A percentile compares a stretch with the other conserved stretches of the same genome.
phyloP scores from a whole-genome alignment of 2,329 filamentous ascomycete species.

The Trichoderma koningii region DNA sequence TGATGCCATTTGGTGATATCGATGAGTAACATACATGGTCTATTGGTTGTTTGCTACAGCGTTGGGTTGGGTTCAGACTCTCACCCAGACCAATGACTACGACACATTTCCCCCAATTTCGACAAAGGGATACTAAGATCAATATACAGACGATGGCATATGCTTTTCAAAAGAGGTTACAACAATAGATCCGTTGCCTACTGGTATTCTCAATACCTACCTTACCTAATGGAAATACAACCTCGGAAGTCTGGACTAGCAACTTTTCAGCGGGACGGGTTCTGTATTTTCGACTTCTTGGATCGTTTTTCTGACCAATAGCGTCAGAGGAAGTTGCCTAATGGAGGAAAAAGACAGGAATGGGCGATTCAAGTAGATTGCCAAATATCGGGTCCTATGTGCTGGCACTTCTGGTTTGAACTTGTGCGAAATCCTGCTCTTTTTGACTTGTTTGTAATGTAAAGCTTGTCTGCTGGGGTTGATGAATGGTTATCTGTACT shows the following conservation, averaged over 20 bases:
- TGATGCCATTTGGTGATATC: no score
- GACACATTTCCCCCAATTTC: background rate
- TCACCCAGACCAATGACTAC: no score
- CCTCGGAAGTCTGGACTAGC: background rate
- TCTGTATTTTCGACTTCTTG: background rate
- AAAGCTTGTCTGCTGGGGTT: no score
- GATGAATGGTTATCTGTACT: no score
- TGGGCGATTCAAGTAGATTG: background rate
- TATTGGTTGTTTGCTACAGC: background rate
- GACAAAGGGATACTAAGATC: background rate
- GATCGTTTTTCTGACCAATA: constrained; percentile 3
- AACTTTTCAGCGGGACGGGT: background rate
- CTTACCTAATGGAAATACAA: background rate
- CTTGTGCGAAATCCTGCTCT: no score
- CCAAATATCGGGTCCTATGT: no score
- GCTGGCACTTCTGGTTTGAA: no score
- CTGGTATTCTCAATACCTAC: background rate
- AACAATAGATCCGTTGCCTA: background rate
- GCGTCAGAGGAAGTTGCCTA: background rate
- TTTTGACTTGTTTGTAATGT: no score
- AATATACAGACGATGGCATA: background rate
- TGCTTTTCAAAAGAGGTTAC: background rate
- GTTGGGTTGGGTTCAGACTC: no score
- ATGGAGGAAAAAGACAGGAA: background rate
- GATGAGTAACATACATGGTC: background rate